phyloP scores from a whole-genome alignment of 2,329 filamentous ascomycete genomes.

The Venturia asperata region DNA sequence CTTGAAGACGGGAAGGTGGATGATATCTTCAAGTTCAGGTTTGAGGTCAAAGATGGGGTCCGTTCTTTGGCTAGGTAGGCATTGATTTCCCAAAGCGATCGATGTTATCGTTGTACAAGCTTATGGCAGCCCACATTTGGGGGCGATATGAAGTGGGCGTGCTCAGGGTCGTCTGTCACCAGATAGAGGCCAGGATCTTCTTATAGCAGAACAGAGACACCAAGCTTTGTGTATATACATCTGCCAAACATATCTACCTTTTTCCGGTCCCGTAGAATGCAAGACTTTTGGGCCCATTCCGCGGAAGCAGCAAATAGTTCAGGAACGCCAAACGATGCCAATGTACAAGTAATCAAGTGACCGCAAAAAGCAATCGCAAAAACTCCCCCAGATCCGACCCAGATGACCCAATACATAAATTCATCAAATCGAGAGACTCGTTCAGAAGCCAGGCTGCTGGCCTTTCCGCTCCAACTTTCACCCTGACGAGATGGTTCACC shows the following conservation, averaged over 20 bases:
- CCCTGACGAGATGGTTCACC: background rate
- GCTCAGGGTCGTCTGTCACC: no score
- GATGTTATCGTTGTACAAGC: no score
- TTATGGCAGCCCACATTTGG: background rate
- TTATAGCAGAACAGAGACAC: no score
- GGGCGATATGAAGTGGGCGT: background rate
- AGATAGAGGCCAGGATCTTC: no score
- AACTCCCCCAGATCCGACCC: background rate
- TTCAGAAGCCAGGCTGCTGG: background rate
- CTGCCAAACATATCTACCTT: background rate
- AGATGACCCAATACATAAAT: background rate
- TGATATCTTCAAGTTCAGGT: slow-evolving; percentile 16
- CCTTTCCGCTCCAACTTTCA: background rate
- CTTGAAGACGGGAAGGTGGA: slow-evolving; percentile 15
- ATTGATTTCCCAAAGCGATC: no score
- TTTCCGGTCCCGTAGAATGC: background rate
- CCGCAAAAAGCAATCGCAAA: background rate
- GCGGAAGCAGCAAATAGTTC: background rate
- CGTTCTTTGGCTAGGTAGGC: background rate
- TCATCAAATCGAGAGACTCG: background rate
- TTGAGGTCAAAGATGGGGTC: background rate
- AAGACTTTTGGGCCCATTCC: background rate
- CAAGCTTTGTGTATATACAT: background rate
- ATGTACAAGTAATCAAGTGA: background rate
- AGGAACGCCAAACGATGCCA: background rate